Evolutionary conservation across 257 asterid species (phyloP), one percentile per base, ranked within the genome.

Genomic region (Solanum paucissectum): DNA sequence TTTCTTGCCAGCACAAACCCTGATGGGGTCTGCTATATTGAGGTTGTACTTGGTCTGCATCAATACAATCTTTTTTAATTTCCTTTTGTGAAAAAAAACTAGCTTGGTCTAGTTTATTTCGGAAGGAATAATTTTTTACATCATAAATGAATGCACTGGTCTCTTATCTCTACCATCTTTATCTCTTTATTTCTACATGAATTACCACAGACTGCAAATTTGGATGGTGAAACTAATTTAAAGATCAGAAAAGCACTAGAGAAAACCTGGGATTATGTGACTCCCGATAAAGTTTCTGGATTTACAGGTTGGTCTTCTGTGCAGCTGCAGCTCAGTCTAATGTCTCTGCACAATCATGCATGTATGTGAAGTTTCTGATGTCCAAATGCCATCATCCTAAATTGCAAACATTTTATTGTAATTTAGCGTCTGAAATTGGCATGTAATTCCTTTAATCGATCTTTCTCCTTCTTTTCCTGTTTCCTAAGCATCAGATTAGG

Each of bases 161-260:
- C 40, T 84, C 74, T 66, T 66, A 62, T 86, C 37, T 74, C 33
- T 62, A 89, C 83, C 5, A 9, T 88, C 12, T 46, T 87, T 88
- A 58, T 69, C 37, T 87, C 73, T 74, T 75, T 62, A 55, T 14
- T 81, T 83, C 87, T 85, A 10, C 29, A 71, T 88, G 83, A 83
- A 88, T 74, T 88, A 49, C 87, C 88, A 86, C 94, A 98, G 99
- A 98, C 99, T 37, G 99, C 99, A 89, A 98, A 98, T 90, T 93
- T 98, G 92, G 99, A 98, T 91, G 99, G 99, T 81, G 99, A 98
- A 92, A 98, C 99, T 90, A 98, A 98, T 92, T 92, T 98, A 93
- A 98, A 98, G 96, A 98, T 98, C 88, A 92, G 99, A 91, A 98
- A 96, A 92, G 99, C 99, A 55, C 90, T 90, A 36, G 99, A 98